These are phyloP conservation scores for Phaeolepiota aurea DNA, from an alignment of 768 basidiomycete genomes.

Conservation along the genomic window DNA sequence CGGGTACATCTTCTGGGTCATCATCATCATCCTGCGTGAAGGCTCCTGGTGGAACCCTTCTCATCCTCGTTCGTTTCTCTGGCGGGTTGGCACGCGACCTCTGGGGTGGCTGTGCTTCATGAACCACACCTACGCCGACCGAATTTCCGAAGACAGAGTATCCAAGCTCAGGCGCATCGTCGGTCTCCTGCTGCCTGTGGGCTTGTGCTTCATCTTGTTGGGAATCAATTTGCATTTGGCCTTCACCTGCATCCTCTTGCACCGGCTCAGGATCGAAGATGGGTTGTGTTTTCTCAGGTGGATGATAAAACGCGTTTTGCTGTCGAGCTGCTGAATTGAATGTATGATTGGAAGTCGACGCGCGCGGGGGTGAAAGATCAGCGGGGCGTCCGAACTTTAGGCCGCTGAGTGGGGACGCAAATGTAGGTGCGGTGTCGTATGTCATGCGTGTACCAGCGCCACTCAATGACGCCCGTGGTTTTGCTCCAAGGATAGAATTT, in stretches of 20 bases:
- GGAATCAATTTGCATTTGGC: slow-evolving; percentile 6
- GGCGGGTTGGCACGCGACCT: slow-evolving; percentile 9
- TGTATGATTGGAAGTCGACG: slow-evolving; percentile 6
- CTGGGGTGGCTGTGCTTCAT: slow-evolving; percentile 11
- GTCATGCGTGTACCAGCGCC: slow-evolving; percentile 17
- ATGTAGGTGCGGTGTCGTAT: slow-evolving; percentile 10
- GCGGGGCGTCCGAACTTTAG: slow-evolving; percentile 15
- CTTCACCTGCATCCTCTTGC: slow-evolving; percentile 4
- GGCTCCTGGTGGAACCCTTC: slow-evolving; percentile 7
- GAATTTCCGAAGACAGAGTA: slow-evolving; percentile 19
- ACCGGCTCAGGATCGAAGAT: slow-evolving; percentile 14
- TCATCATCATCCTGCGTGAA: slow-evolving; percentile 15
- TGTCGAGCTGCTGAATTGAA: slow-evolving; percentile 46
- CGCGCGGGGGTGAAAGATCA: slow-evolving; percentile 11
- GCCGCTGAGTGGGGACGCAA: slow-evolving; percentile 20
- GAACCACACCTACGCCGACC: slow-evolving; percentile 6
- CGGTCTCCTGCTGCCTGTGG: slow-evolving; percentile 10
- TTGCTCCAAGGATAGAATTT: slow-evolving; percentile 12
- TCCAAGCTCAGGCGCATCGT: slow-evolving; percentile 13
- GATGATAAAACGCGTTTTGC: slow-evolving; percentile 63
- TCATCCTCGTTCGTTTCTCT: not conserved
- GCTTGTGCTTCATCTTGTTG: slow-evolving; percentile 10
- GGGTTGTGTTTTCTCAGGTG: slow-evolving; percentile 23
- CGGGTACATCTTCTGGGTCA: slow-evolving; percentile 5
- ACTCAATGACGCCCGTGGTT: slow-evolving; percentile 15